phyloP scores from a whole-genome alignment of 1,139 yeast species.

The Tardiomyces depauwii region DNA sequence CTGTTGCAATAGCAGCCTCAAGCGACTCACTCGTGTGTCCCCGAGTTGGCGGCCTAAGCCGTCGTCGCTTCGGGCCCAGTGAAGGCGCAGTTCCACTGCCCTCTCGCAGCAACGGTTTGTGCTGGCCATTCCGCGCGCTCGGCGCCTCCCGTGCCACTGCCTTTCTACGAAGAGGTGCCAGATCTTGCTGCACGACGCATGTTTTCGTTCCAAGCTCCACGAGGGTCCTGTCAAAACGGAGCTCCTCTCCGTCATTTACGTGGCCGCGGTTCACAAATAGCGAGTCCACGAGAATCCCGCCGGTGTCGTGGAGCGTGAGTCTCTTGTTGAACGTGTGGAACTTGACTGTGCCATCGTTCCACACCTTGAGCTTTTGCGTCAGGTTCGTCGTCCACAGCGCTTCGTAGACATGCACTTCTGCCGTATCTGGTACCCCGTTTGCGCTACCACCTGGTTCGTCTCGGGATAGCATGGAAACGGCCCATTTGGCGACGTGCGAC shows the following conservation, averaged over 20 bases:
- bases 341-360: background rate
- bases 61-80: background rate
- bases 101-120: no score
- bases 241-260: background rate
- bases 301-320: background rate
- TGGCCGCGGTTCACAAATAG: background rate
- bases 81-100: no score
- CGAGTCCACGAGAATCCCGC: background rate
- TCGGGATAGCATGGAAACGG: no score
- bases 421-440: background rate
- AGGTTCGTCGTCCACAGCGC: background rate
- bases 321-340: background rate
- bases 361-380: background rate
- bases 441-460: no score
- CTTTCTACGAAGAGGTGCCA: background rate
- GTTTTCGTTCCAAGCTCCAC: background rate
- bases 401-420: background rate
- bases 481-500: no score
- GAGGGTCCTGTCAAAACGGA: background rate
- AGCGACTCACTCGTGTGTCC: no score
- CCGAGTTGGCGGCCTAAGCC: background rate
- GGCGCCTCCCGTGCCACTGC: no score
- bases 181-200: background rate
- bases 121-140: no score
- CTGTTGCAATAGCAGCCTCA: background rate